phyloP scores from a whole-genome alignment of 1,284 basidiomycete species.

The Porogramme epimiltina region DNA sequence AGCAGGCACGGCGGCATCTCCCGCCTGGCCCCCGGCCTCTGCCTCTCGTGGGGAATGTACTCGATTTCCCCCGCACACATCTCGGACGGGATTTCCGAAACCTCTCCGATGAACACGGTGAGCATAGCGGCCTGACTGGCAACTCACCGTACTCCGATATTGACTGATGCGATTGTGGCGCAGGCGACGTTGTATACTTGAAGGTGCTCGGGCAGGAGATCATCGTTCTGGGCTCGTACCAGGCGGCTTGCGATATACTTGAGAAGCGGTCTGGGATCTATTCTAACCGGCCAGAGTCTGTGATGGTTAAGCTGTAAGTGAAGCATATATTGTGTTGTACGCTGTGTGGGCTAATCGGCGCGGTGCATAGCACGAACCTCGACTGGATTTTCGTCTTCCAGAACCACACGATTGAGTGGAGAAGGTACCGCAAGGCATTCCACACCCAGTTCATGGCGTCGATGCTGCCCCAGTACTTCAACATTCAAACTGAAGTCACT shows the following conservation, averaged over 20 bases:
- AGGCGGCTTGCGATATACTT: constrained; percentile 57
- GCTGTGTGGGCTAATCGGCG: background rate
- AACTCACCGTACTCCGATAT: background rate
- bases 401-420: constrained; percentile 15
- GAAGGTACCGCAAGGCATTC: constrained; percentile 16
- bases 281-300: constrained; percentile 57
- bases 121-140: background rate
- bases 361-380: constrained; percentile 6
- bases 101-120: background rate
- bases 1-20: background rate
- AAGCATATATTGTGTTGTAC: background rate
- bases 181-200: constrained; percentile 62
- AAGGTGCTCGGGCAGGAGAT: constrained; percentile 62
- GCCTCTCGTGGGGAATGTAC: constrained; percentile 1
- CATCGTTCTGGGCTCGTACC: constrained; percentile 59
- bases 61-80: constrained; percentile 1
- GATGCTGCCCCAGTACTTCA: constrained; percentile 5
- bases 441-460: constrained; percentile 10
- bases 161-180: background rate
- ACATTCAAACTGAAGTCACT: constrained; percentile 1
- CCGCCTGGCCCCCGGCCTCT: constrained; percentile 3
- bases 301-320: constrained; percentile 17
- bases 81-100: constrained; percentile 1
- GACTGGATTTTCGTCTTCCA: constrained; percentile 21
- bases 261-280: constrained; percentile 69